phyloP scores from a whole-genome alignment of 805 yeast genomes.

The Candida berthetii region DNA sequence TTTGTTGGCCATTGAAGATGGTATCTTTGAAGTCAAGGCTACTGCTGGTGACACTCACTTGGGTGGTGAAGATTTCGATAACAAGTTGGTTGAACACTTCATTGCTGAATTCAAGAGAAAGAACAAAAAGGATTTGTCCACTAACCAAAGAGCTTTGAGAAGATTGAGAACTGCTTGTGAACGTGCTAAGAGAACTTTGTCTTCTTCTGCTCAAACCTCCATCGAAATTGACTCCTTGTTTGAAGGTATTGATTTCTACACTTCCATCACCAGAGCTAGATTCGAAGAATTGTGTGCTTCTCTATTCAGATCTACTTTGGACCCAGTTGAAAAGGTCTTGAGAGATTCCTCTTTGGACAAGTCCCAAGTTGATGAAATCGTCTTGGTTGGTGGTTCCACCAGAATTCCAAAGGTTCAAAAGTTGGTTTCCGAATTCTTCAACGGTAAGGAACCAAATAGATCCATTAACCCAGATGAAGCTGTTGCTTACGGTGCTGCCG shows the following conservation, averaged over 20 bases:
- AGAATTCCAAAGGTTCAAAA: constrained; percentile 97
- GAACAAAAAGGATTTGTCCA: constrained; percentile 87
- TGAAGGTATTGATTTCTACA: constrained; percentile 96
- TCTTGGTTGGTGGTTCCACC: constrained; percentile 95
- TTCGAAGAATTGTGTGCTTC: constrained; percentile 95
- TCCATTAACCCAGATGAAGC: constrained; percentile 99
- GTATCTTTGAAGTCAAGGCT: constrained; percentile 95
- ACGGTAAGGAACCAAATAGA: constrained; percentile 95
- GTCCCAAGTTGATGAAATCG: constrained; percentile 86
- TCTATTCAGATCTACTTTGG: constrained; percentile 87
- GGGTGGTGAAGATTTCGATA: constrained; percentile 95
- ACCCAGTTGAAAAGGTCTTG: constrained; percentile 93
- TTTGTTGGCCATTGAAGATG: constrained; percentile 84
- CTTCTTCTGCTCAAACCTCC: constrained; percentile 93
- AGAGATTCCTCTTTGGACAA: constrained; percentile 88
- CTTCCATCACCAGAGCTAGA: constrained; percentile 95
- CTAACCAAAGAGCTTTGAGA: constrained; percentile 95
- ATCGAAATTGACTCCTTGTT: constrained; percentile 90
- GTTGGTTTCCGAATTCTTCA: constrained; percentile 92
- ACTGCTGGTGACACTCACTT: constrained; percentile 66
- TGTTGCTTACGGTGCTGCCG: constrained; percentile 99
- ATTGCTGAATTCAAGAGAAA: constrained; percentile 94
- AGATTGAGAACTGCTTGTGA: constrained; percentile 98
- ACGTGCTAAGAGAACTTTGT: constrained; percentile 97
- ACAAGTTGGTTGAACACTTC: constrained; percentile 91